A percentile compares a stretch with the other conserved stretches of the same genome.
These are phyloP conservation scores for Alternaria panax DNA, from an alignment of 2,329 filamentous ascomycete species.

Conservation along the genomic window DNA sequence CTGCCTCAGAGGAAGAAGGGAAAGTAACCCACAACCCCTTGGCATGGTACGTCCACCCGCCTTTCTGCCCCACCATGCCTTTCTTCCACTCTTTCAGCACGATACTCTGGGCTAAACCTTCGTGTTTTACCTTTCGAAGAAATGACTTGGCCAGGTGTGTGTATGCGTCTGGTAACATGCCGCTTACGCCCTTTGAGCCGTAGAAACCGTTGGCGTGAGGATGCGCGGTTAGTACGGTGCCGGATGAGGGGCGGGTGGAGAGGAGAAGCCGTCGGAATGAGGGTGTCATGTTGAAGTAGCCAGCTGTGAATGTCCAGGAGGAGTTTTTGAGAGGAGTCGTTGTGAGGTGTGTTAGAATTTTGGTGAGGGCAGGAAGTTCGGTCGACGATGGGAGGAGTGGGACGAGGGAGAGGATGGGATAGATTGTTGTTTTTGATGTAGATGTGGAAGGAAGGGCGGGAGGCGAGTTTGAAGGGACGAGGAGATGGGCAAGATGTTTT, in stretches of 20 bases:
- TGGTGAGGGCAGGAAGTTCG: constrained; percentile 81
- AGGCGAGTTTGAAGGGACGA: constrained; percentile 60
- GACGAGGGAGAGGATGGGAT: constrained; percentile 87
- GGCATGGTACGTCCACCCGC: constrained; percentile 96
- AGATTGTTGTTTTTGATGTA: constrained; percentile 64
- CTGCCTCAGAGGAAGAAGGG: constrained; percentile 45
- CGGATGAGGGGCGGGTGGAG: constrained; percentile 70
- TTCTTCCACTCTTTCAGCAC: constrained; percentile 85
- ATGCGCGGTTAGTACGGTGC: constrained; percentile 89
- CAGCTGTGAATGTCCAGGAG: constrained; percentile 95
- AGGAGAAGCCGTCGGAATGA: constrained; percentile 82
- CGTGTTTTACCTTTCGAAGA: constrained; percentile 67
- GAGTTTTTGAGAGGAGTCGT: constrained; percentile 69
- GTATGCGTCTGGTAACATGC: constrained; percentile 90
- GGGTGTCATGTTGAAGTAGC: constrained; percentile 97
- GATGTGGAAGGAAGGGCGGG: constrained; percentile 39
- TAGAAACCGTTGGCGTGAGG: constrained; percentile 97
- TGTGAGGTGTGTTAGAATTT: constrained; percentile 75
- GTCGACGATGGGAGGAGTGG: constrained; percentile 87
- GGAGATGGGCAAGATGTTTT: constrained; percentile 69
- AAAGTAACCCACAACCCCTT: constrained; percentile 93
- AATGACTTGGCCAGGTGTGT: constrained; percentile 87
- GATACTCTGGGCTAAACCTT: constrained; percentile 66
- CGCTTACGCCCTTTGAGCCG: constrained; percentile 83
- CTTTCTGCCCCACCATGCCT: constrained; percentile 80